Evolutionary conservation across 2,329 filamentous ascomycete species (phyloP).

Genomic region (Macrophomina tecta): DNA sequence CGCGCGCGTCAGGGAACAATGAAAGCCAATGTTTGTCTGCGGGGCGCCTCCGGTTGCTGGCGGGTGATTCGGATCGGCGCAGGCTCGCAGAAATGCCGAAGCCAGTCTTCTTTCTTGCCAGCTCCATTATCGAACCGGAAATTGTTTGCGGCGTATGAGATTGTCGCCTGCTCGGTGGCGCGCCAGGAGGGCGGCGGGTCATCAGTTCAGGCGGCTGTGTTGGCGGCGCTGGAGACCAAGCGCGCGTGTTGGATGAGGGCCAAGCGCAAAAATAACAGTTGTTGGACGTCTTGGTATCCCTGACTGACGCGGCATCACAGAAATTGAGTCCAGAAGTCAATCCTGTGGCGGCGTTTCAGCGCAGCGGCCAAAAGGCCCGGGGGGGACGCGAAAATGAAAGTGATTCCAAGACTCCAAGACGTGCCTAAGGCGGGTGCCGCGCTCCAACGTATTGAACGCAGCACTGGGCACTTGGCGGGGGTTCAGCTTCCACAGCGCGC

Average conservation of each 20-base stretch:
- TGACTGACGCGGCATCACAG: slow-evolving; percentile 12
- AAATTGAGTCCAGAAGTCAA: slow-evolving; percentile 20
- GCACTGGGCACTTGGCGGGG: slow-evolving; percentile 16
- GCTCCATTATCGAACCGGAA: slow-evolving; percentile 3
- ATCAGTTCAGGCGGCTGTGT: not conserved
- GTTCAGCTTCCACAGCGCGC: slow-evolving; percentile 17
- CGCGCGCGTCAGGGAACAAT: not conserved
- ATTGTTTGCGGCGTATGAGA: slow-evolving; percentile 4
- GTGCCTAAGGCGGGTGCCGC: not conserved
- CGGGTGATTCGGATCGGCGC: slow-evolving; percentile 19
- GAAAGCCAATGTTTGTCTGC: not conserved
- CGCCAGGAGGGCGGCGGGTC: not conserved
- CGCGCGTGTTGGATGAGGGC: slow-evolving; percentile 9
- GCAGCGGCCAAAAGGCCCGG: not conserved
- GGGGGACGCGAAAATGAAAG: slow-evolving; percentile 5
- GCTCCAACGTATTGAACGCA: not conserved
- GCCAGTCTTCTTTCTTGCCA: not conserved
- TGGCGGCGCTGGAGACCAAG: slow-evolving; percentile 2
- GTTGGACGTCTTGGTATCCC: slow-evolving; percentile 19
- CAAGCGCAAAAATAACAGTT: slow-evolving; percentile 16
- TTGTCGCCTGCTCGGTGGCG: slow-evolving; percentile 8
- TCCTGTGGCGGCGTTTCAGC: slow-evolving; percentile 18
- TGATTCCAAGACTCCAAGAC: slow-evolving; percentile 3
- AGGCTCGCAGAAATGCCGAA: not conserved
- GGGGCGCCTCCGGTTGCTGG: slow-evolving; percentile 4